Evolutionary conservation across 169 alveolate genomes (phyloP).

Genomic region (Plasmodium inui): DNA sequence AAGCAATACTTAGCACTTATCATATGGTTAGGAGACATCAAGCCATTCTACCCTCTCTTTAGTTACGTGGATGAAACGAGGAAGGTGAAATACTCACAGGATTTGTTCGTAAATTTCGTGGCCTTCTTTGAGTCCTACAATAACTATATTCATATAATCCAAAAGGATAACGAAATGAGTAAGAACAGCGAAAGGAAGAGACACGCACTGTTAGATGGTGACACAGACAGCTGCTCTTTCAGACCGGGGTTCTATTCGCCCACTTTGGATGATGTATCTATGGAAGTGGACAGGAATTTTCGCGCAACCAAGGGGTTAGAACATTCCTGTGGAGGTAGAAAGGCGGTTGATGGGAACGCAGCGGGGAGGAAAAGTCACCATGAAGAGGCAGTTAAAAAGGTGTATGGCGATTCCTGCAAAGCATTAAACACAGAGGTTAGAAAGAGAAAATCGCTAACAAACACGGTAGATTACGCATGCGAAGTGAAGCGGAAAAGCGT

Average conservation of each 20-base stretch:
- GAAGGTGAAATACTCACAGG: constrained; percentile 35
- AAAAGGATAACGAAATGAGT: constrained; percentile 7
- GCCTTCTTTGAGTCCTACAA: constrained; percentile 72
- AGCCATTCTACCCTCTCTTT: constrained; percentile 74
- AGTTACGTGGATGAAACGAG: constrained; percentile 45
- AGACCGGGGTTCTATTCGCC: constrained; percentile 1
- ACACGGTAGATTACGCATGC: constrained; percentile 73
- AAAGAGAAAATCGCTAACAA: constrained; percentile 65
- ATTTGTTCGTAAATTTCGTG: constrained; percentile 49
- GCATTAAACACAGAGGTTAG: constrained; percentile 12
- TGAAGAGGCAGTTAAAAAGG: not conserved
- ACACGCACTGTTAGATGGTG: not conserved
- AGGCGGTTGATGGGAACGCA: not conserved
- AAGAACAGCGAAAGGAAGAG: not conserved
- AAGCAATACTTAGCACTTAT: constrained; percentile 61
- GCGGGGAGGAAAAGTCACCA: not conserved
- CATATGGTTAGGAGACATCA: constrained; percentile 67
- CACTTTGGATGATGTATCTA: not conserved
- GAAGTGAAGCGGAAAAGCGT: constrained; percentile 62
- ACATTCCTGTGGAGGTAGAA: not conserved
- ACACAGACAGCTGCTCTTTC: not conserved
- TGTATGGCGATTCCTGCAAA: not conserved
- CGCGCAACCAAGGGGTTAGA: not conserved
- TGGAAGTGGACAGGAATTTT: not conserved
- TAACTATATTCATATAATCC: constrained; percentile 30